Evolutionary conservation across 177 flowering plant genomes (phyloP), one percentile per base, ranked within the genome.

Genomic region (Vitis hybrid): DNA sequence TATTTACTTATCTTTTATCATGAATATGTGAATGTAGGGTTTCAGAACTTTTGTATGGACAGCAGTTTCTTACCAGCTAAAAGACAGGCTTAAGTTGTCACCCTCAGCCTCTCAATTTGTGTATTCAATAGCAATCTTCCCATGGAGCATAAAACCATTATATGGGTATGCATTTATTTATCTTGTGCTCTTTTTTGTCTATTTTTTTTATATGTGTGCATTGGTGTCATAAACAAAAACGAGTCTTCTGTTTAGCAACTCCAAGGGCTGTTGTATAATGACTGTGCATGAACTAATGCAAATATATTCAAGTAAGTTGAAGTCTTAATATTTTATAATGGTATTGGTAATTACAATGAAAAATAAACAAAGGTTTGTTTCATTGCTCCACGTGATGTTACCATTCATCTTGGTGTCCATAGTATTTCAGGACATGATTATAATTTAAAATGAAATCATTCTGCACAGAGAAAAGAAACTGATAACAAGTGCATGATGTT

Each of bases 31-130:
- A 52, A 30, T 74, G 72, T 72, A 94, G 98, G 98, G 98, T 60
- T 92, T 94, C 78, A 86, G 94, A 80, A 90, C 97, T 64, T 94
- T 92, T 82, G 97, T 90, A 11, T 92, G 97, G 98, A 92, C 94
- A 35, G 96, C 98, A 35, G 93, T 94, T 79, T 92, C 97, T 2
- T 94, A 91, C 72, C 97, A 84, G 76, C 85, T 94, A 51, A 92
- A 94, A 79, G 98, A 94, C 81, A 71, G 67, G 74, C 92, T 94
- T 62, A 86, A 87, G 79, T 79, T 91, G 78, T 90, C 98, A 24
- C 98, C 98, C 1, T 94, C 98, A 48, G 93, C 91, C 51, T 94
- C 98, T 24, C 98, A 94, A 64, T 87, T 94, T 82, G 83, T 94
- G n/a, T 77, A 74, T 56, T 85, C 98, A 62, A 60, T 94, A 52